Base-by-base conservation (phyloP, 129 eudicot species). In the Pulicaria dysenterica region DNA sequence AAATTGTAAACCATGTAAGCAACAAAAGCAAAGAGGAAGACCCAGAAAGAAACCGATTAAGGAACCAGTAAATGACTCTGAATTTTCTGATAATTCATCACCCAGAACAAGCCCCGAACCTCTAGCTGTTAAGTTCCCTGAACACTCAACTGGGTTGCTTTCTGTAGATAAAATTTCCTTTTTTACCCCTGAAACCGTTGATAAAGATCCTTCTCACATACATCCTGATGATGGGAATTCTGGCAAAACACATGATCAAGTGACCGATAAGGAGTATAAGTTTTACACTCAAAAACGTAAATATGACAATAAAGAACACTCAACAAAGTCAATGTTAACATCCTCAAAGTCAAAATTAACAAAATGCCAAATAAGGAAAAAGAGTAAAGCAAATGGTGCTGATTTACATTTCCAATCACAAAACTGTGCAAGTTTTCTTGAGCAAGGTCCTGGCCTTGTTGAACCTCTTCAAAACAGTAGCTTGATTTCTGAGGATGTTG, bases 21-120 rank as follows among this genome's bases (percentile, higher is more conserved):
- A 62, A 12, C 71, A 49, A 31, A 85, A 75, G 69, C 95, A 83
- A 67, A 89, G 82, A 82, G 96, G 96, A 73, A 83, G 89, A 80
- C 93, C 93, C 44, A 83, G 82, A 74, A 91, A 91, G 83, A 66
- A 48, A 8, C 80, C 85, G 10, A 10, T 62, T 40, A 50, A 31
- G 31, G 31, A 24, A 24, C 31, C 31, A 24, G 1, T 24, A 24
- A 24, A 24, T 24, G 31, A 24, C 31, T 24, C 79, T 80, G 83
- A 74, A 47, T 60, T 57, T 15, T 54, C 79, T 56, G 60, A 59
- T 51, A 37, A 34, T 73, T 70, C 77, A 8, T 70, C 77, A 8
- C 57, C 71, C 51, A 40, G 38, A 58, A 12, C 70, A 45, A 77
- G 75, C 40, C 56, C 37, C 17, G 76, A 83, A 56, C 72, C 87